Evolutionary conservation across 768 basidiomycete species (phyloP), one percentile per base, ranked within the genome.

Genomic region (Phanerodontia chrysosporium): DNA sequence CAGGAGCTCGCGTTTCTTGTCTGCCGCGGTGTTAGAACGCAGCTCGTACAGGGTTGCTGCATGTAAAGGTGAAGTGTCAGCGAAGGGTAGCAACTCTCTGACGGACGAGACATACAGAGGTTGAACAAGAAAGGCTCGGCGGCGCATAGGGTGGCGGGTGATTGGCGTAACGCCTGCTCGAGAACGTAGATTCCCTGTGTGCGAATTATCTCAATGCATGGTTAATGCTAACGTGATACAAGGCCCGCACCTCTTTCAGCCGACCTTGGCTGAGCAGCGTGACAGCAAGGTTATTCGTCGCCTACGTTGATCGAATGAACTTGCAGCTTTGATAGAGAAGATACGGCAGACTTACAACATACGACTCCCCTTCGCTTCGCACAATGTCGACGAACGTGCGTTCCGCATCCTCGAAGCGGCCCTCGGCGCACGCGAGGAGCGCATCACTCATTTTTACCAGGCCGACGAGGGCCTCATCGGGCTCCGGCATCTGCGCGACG

Each of bases 81-180:
- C 21, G 4, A n/a, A 13, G 8, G 55, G 5, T 1, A 16, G 7
- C 22, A 13, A n/a, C n/a, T n/a, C n/a, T n/a, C n/a, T n/a, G n/a
- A n/a, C n/a, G n/a, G n/a, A n/a, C 9, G 3, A 25, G 18, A 53
- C 86, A 60, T 69, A 92, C 92, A 89, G 7, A 94, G 77, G 62
- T 94, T 94, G 73, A 93, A 93, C 45, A 93, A 68, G 73, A 90
- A 90, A 4, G 91, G 91, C 66, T 93, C 91, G 7, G 89, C 87
- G 25, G 86, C 80, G 13, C 88, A 86, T 9, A 89, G 82, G 49
- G 82, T 82, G 1, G 87, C 80, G 1, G 92, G 92, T 1, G 89
- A 87, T 2, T 79, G 68, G 55, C 73, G 75, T 32, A 93, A 68
- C 1, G 85, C 84, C 3, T 59, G 69, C 69, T 93, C 90, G 36